These are phyloP conservation scores for Fraxinus nigra DNA, from an alignment of 305 asterid species.

Conservation along the genomic window DNA sequence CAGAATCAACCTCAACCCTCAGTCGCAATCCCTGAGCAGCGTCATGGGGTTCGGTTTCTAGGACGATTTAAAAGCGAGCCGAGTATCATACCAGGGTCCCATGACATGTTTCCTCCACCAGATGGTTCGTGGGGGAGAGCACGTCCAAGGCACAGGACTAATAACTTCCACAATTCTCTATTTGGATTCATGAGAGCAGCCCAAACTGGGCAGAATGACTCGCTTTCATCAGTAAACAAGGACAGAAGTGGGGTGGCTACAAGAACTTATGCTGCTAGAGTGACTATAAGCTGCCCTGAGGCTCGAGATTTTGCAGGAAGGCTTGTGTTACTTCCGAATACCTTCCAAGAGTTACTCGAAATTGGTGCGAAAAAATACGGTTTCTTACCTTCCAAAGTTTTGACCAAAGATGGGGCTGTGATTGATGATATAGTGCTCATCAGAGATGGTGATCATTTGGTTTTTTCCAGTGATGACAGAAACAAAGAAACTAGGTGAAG, in stretches of 20 bases:
- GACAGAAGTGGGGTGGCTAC: not conserved
- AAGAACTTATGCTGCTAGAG: constrained; percentile 36
- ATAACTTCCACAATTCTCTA: constrained; percentile 55
- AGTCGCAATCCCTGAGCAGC: constrained; percentile 36
- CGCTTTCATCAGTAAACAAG: constrained; percentile 36
- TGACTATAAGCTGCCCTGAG: constrained; percentile 75
- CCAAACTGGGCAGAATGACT: constrained; percentile 36
- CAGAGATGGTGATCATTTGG: constrained; percentile 73
- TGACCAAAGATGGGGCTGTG: constrained; percentile 58
- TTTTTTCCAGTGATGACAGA: constrained; percentile 38
- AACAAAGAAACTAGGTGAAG: constrained; percentile 23
- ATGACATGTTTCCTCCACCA: constrained; percentile 29
- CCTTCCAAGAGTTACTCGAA: constrained; percentile 49
- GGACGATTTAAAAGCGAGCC: constrained; percentile 74
- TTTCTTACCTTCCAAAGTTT: constrained; percentile 36
- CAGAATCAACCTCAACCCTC: constrained; percentile 22
- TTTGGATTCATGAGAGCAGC: constrained; percentile 65
- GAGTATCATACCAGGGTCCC: constrained; percentile 34
- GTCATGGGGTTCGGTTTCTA: constrained; percentile 55
- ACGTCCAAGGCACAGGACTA: constrained; percentile 51
- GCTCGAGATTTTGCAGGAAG: constrained; percentile 59
- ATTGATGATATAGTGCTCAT: constrained; percentile 63
- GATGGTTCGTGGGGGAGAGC: constrained; percentile 51
- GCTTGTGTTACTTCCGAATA: constrained; percentile 53
- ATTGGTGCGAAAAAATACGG: constrained; percentile 52